Percentiles rank a stretch among this genome's conserved stretches.
Evolutionary conservation across 2,329 filamentous ascomycete genomes (phyloP).

Genomic region (Juglanconis sp.): DNA sequence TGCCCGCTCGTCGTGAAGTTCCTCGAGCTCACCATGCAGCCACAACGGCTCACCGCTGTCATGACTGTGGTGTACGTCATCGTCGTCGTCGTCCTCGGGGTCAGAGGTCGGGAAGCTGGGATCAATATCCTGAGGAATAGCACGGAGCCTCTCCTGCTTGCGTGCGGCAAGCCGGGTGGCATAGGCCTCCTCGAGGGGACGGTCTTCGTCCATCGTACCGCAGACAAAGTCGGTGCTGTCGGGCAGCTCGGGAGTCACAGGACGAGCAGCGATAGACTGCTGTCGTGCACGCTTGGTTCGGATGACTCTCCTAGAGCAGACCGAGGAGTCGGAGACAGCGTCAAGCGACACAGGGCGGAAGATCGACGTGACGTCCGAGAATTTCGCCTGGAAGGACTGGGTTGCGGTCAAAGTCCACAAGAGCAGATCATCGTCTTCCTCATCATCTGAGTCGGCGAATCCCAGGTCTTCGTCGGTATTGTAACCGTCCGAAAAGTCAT

Average conservation of each 20-base stretch:
- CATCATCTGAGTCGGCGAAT: conserved; percentile 67
- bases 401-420: conserved; percentile 43
- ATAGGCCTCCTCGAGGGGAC: conserved; percentile 90
- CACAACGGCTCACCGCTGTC: conserved; percentile 68
- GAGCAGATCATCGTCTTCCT: conserved; percentile 64
- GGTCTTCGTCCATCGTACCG: conserved; percentile 92
- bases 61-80: conserved; percentile 56
- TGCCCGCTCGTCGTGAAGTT: conserved; percentile 54
- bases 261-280: conserved; percentile 54
- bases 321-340: conserved; percentile 59
- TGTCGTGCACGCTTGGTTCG: conserved; percentile 22
- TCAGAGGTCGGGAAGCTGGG: conserved; percentile 96
- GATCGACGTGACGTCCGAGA: conserved; percentile 33
- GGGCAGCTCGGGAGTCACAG: conserved; percentile 76
- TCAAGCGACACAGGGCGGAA: conserved; percentile 38
- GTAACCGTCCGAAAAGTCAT: conserved; percentile 63
- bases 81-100: conserved; percentile 79
- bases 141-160: conserved; percentile 74
- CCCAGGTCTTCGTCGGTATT: conserved; percentile 71
- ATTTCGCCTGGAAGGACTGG: conserved; percentile 35
- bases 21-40: conserved; percentile 70
- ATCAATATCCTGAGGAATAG: conserved; percentile 94
- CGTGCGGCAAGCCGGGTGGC: conserved; percentile 78
- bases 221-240: conserved; percentile 99
- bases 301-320: conserved; percentile 38